Evolutionary conservation across 2,329 filamentous ascomycete species (phyloP), one percentile per base, ranked within the genome.

Genomic region (Diplodia seriata): DNA sequence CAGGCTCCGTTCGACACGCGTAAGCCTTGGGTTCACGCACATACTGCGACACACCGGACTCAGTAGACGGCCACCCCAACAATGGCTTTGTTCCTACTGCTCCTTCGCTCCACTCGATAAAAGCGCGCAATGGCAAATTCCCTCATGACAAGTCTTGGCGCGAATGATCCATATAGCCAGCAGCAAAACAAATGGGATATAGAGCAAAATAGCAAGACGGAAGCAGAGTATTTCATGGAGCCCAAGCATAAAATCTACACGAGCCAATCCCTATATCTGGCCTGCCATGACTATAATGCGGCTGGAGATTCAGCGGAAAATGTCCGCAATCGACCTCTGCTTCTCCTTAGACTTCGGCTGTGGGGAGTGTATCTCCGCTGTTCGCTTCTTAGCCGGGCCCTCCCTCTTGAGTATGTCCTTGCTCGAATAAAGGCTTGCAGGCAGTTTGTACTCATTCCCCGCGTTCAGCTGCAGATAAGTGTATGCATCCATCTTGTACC

Each of bases 401-500:
- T 55, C 50, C 20, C 43, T 36, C 31, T 61, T 50, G n/a, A 54
- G 55, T 72, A 80, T 73, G 50, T 79, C 78, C 33, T 75, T 76
- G 55, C 81, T 83, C 18, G 76, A 79, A 70, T 81, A 82, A 8
- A 82, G 70, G 68, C 81, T 83, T 12, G 81, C 81, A 68, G 75
- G 73, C 7, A 83, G 70, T 8, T 78, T 79, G 69, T 80, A 83
- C 9, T 74, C 70, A 51, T 81, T 83, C 7, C 74, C 70, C 4
- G 76, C 76, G 50, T 77, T 76, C 20, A 83, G 76, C n/a, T 77
- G 74, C 18, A 84, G 74, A 50, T 81, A 74, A 0, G 81, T 83
- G 69, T 81, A 86, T 77, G 82, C 76, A 85, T 90, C 89, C 72
- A 86, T 86, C 75, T 96, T 96, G 81, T 96, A 97, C 76, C 92